Percentiles rank a stretch among this genome's conserved stretches.
These are phyloP conservation scores for Populus deltoides DNA, from an alignment of 345 rosid genomes.

Conservation along the genomic window DNA sequence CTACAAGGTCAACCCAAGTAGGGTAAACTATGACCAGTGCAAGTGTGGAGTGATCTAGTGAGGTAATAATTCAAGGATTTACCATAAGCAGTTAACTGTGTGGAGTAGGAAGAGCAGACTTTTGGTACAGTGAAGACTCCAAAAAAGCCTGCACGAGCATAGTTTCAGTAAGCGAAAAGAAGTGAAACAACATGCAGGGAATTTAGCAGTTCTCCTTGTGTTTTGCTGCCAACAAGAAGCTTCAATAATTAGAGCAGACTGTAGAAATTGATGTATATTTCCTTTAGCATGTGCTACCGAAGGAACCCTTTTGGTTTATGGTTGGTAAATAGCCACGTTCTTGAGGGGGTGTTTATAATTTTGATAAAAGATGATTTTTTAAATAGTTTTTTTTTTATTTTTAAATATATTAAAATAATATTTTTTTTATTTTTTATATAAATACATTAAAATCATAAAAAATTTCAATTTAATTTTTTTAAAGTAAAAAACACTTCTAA, in stretches of 20 bases:
- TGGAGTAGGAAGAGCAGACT: conserved; percentile 64
- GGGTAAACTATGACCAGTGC: background rate
- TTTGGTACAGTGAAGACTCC: conserved; percentile 74
- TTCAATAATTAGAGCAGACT: background rate
- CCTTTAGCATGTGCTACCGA: too few species aligned
- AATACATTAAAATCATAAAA: too few species aligned
- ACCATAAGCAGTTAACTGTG: conserved; percentile 67
- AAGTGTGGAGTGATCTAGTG: background rate
- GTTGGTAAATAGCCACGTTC: background rate
- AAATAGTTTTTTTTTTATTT: too few species aligned
- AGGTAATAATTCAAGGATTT: conserved; percentile 3
- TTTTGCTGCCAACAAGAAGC: background rate
- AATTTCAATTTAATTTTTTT: too few species aligned
- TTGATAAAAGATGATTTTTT: too few species aligned
- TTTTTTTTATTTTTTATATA: too few species aligned
- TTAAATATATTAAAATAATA: too few species aligned
- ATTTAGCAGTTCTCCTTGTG: background rate
- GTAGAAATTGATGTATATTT: background rate
- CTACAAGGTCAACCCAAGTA: background rate
- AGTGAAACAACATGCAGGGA: background rate
- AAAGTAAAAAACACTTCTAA: too few species aligned
- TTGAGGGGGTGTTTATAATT: too few species aligned
- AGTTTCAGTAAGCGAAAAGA: background rate
- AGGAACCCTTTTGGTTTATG: background rate
- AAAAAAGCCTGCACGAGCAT: conserved; percentile 61